Conservation (phyloP, 192 early-diverging fungal species). For the Umbelopsis ramanniana region DNA sequence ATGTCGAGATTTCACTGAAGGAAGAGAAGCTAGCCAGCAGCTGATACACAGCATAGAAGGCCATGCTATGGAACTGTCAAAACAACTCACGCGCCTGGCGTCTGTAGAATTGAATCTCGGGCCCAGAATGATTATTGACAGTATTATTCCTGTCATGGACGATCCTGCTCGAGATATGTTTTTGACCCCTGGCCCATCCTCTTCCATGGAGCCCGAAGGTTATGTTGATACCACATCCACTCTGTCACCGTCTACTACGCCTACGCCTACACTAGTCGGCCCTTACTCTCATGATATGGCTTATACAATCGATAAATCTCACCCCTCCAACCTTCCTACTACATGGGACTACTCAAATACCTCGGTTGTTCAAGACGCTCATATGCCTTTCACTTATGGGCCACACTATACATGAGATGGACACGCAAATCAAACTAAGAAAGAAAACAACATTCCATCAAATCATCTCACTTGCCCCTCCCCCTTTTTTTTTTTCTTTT, state of each 20-base stretch:
- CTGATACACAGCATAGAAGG: constrained; percentile 53
- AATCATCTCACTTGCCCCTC: not conserved
- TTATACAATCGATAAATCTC: not conserved
- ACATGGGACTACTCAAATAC: constrained; percentile 13
- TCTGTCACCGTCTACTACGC: constrained; percentile 39
- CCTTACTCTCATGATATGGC: not conserved
- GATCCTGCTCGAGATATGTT: constrained; percentile 11
- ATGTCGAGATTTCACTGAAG: constrained; percentile 68
- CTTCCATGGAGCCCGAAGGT: constrained; percentile 28
- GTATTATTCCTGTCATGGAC: constrained; percentile 17
- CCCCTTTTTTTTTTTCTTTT: too few relatives aligned
- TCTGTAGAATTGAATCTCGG: constrained; percentile 20
- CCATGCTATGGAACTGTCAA: constrained; percentile 22
- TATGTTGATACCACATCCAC: constrained; percentile 26
- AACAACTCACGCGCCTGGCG: constrained; percentile 26
- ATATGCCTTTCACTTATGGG: constrained; percentile 12
- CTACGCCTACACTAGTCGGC: constrained; percentile 25
- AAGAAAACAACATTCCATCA: too few relatives aligned
- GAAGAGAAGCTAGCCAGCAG: constrained; percentile 58
- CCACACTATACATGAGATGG: constrained; percentile 1
- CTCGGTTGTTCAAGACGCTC: constrained; percentile 1
- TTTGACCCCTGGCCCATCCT: not conserved
- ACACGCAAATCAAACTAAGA: too few relatives aligned
- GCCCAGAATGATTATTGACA: constrained; percentile 28
- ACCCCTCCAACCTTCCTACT: not conserved